Evolutionary conservation across 2,329 filamentous ascomycete genomes (phyloP).

Genomic region (Chaetothyriales sp.): DNA sequence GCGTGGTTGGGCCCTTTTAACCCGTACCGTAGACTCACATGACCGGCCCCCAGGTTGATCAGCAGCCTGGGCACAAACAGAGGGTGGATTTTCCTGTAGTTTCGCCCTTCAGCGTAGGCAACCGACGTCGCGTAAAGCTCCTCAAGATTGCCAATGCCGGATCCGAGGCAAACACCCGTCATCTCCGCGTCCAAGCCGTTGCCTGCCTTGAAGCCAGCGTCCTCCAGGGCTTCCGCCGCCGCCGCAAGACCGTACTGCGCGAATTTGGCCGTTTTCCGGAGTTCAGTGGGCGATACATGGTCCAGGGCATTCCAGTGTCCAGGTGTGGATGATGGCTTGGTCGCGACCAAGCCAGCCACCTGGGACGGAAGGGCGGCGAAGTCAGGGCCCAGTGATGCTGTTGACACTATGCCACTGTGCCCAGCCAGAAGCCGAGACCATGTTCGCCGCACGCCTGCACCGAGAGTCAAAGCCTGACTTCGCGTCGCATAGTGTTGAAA

Average conservation of each 20-base stretch:
- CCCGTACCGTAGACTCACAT: slow-evolving; percentile 84
- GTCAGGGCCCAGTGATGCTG: slow-evolving; percentile 45
- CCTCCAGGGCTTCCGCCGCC: slow-evolving; percentile 67
- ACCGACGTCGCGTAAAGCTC: slow-evolving; percentile 77
- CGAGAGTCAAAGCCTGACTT: background rate
- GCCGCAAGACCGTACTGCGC: slow-evolving; percentile 84
- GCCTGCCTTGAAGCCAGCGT: slow-evolving; percentile 62
- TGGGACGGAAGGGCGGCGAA: slow-evolving; percentile 70
- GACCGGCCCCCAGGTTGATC: slow-evolving; percentile 88
- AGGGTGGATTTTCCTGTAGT: slow-evolving; percentile 79
- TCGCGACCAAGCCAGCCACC: slow-evolving; percentile 70
- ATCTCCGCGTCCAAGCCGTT: slow-evolving; percentile 51
- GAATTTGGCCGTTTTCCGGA: slow-evolving; percentile 77
- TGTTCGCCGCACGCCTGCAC: slow-evolving; percentile 51
- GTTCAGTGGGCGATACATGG: slow-evolving; percentile 37
- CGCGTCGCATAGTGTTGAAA: background rate
- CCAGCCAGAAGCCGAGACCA: slow-evolving; percentile 73
- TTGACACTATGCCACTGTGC: slow-evolving; percentile 65
- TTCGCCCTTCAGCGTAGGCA: slow-evolving; percentile 50
- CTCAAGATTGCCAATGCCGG: slow-evolving; percentile 87
- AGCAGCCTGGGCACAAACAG: slow-evolving; percentile 85
- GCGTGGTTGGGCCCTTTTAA: slow-evolving; percentile 86
- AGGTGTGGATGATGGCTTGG: slow-evolving; percentile 22
- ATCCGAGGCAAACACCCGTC: slow-evolving; percentile 85
- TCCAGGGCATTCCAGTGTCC: slow-evolving; percentile 32